These are phyloP conservation scores for Fragaria vesca DNA, from an alignment of 306 rosid genomes.

Conservation along the genomic window DNA sequence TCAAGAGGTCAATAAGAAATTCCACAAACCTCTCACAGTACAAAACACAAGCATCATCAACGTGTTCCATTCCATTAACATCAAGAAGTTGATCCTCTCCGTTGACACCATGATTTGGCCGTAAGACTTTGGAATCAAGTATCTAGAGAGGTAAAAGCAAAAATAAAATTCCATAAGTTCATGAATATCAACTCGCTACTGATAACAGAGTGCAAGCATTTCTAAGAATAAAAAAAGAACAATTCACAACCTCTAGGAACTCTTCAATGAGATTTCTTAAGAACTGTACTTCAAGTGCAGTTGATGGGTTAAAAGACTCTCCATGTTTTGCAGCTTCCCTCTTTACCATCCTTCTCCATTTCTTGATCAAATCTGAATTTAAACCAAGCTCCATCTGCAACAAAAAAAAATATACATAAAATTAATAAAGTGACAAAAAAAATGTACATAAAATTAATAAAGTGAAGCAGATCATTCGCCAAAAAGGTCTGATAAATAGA, in stretches of 20 bases:
- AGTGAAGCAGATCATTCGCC: slow-evolving; percentile 16
- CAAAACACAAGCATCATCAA: slow-evolving; percentile 82
- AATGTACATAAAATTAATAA: neutral
- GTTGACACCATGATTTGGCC: slow-evolving; percentile 36
- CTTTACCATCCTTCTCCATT: slow-evolving; percentile 89
- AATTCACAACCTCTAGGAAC: slow-evolving; percentile 71
- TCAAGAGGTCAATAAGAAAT: slow-evolving; percentile 94
- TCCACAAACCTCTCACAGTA: slow-evolving; percentile 99
- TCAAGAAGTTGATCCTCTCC: slow-evolving; percentile 41
- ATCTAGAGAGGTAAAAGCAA: slow-evolving; percentile 46
- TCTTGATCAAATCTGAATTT: slow-evolving; percentile 75
- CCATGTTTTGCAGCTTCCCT: slow-evolving; percentile 72
- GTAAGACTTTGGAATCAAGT: slow-evolving; percentile 66
- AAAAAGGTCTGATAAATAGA: slow-evolving; percentile 20
- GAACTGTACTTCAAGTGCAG: slow-evolving; percentile 71
- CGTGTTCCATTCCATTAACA: slow-evolving; percentile 37
- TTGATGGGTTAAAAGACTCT: slow-evolving; percentile 53
- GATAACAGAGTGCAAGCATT: slow-evolving; percentile 2
- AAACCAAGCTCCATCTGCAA: slow-evolving; percentile 92
- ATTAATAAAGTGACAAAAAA: too few species aligned
- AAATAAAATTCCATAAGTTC: slow-evolving; percentile 11
- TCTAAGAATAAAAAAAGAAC: slow-evolving; percentile 11
- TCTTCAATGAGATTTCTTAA: slow-evolving; percentile 82
- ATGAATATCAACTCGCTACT: neutral
- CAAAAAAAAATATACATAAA: neutral